phyloP scores from a whole-genome alignment of 1,284 basidiomycete species.

The Cutaneotrichosporon mucoides region DNA sequence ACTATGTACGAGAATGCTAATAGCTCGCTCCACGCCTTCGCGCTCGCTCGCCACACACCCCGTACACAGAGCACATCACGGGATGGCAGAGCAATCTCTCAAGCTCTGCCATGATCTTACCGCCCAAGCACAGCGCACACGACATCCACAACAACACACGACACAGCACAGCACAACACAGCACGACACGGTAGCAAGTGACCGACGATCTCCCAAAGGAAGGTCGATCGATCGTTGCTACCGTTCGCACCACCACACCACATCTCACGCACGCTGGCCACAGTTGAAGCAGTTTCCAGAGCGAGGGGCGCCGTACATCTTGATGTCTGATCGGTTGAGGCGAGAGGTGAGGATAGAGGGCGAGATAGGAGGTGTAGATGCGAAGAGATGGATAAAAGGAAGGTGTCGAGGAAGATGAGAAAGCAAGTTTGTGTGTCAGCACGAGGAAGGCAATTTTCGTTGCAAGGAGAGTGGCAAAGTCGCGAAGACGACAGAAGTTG shows the following conservation, averaged over 20 bases:
- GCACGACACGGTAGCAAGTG: not conserved
- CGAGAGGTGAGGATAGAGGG: not conserved
- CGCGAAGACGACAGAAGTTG: not conserved
- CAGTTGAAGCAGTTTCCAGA: slow-evolving; percentile 49
- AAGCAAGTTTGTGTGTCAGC: too few species aligned
- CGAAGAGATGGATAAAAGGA: not conserved
- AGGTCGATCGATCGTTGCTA: not conserved
- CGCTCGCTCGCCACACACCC: slow-evolving; percentile 31
- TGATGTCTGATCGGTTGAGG: slow-evolving; percentile 10
- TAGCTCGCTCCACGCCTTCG: slow-evolving; percentile 27
- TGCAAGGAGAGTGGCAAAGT: not conserved
- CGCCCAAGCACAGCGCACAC: too few species aligned
- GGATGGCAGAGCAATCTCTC: not conserved
- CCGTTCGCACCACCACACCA: slow-evolving; percentile 24
- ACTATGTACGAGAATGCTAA: slow-evolving; percentile 31
- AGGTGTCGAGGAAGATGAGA: not conserved
- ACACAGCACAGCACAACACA: not conserved
- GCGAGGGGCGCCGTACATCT: slow-evolving; percentile 41
- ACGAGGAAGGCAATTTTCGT: too few species aligned
- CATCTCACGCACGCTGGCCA: slow-evolving; percentile 42
- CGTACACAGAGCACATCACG: slow-evolving; percentile 25
- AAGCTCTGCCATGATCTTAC: too few species aligned
- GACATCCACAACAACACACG: too few species aligned
- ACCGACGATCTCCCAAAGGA: not conserved
- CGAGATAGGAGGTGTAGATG: not conserved